Evolutionary conservation across 495 filamentous ascomycete genomes (phyloP).

Genomic region (Annulohypoxylon bovei): DNA sequence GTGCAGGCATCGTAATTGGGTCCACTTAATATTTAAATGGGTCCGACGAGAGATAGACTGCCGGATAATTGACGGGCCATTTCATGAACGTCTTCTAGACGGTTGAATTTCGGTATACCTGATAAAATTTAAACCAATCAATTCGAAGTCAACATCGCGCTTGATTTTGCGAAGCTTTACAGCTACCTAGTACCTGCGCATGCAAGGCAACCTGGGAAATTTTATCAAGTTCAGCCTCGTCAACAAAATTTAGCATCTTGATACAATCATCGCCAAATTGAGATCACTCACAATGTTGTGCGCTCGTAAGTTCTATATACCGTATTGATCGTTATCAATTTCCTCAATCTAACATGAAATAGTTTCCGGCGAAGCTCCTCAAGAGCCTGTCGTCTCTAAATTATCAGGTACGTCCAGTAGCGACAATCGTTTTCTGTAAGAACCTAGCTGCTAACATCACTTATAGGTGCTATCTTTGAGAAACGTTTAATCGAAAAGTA

Average conservation of each 20-base stretch:
- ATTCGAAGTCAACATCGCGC: slow-evolving; percentile 35
- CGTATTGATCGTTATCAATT: not conserved
- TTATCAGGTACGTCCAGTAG: slow-evolving; percentile 78
- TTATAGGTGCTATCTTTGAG: slow-evolving; percentile 85
- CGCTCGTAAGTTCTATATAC: slow-evolving; percentile 35
- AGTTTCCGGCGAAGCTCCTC: slow-evolving; percentile 98
- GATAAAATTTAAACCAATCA: slow-evolving; percentile 22
- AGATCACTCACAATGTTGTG: slow-evolving; percentile 41
- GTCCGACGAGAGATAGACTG: not conserved
- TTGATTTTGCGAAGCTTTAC: slow-evolving; percentile 16
- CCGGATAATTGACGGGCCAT: not conserved
- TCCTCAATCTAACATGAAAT: slow-evolving; percentile 25
- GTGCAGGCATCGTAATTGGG: not conserved
- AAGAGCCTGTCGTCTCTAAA: slow-evolving; percentile 91
- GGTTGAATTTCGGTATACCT: slow-evolving; percentile 1
- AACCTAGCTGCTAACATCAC: not conserved
- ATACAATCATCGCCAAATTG: slow-evolving; percentile 8
- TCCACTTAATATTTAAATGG: not conserved
- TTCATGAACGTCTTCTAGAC: not conserved
- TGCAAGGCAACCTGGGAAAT: slow-evolving; percentile 22
- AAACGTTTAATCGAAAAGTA: slow-evolving; percentile 95
- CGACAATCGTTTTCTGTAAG: not conserved
- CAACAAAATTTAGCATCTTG: slow-evolving; percentile 1
- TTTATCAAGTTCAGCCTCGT: slow-evolving; percentile 24
- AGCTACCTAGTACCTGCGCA: slow-evolving; percentile 4